Evolutionary conservation across 2,329 filamentous ascomycete species (phyloP).

Genomic region (Epicoccum sorghinum): DNA sequence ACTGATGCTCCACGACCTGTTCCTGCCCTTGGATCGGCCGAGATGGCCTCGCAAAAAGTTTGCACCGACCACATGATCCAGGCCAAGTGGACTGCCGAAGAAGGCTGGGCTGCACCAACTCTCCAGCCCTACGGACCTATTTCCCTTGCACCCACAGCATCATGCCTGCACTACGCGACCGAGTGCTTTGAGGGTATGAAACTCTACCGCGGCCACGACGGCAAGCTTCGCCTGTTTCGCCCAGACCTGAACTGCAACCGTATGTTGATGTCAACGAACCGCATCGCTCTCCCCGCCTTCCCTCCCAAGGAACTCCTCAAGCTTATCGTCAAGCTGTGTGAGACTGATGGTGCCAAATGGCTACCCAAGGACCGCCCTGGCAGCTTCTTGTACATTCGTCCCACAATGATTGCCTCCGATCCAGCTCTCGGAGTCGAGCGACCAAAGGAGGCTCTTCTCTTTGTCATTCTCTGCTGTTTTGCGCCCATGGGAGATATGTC

Average conservation of each 20-base stretch:
- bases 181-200: conserved; percentile 92
- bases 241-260: conserved; percentile 73
- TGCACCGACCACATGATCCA: conserved; percentile 90
- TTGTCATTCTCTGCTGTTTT: conserved; percentile 68
- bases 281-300: conserved; percentile 78
- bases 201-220: conserved; percentile 71
- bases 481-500: conserved; percentile 50
- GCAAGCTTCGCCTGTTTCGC: conserved; percentile 77
- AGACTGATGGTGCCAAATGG: conserved; percentile 78
- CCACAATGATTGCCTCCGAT: conserved; percentile 84
- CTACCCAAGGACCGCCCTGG: conserved; percentile 72
- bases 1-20: conserved; percentile 51
- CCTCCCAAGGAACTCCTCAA: conserved; percentile 73
- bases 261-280: conserved; percentile 60
- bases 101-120: conserved; percentile 76
- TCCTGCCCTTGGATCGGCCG: conserved; percentile 49
- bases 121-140: conserved; percentile 80
- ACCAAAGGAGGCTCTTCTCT: conserved; percentile 85
- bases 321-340: conserved; percentile 73
- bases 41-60: conserved; percentile 49
- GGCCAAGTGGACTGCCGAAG: conserved; percentile 66
- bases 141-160: conserved; percentile 79
- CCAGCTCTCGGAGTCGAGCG: conserved; percentile 79
- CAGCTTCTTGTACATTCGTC: conserved; percentile 81
- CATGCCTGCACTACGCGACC: conserved; percentile 84